These are phyloP conservation scores for Phymatotrichopsis omnivora DNA, from an alignment of 2,329 filamentous ascomycete species.

Conservation along the genomic window DNA sequence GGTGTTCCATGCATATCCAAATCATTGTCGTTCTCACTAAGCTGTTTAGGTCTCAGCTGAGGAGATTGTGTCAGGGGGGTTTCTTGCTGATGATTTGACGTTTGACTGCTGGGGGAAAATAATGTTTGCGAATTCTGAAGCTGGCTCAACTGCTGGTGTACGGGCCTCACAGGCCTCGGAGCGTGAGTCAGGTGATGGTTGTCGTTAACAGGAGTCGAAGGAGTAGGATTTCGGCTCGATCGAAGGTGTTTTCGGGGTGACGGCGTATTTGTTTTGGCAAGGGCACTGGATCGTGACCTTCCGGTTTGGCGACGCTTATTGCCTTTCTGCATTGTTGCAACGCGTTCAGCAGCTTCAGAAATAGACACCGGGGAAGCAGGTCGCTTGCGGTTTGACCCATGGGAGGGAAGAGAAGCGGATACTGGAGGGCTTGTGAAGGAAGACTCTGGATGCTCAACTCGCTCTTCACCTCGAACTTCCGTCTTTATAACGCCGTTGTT, in stretches of 20 bases:
- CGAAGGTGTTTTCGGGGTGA: slow-evolving; percentile 27
- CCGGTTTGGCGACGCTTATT: slow-evolving; percentile 40
- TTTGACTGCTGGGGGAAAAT: slow-evolving; percentile 11
- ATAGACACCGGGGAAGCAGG: slow-evolving; percentile 46
- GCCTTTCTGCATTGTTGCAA: slow-evolving; percentile 41
- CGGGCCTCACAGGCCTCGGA: slow-evolving; percentile 24
- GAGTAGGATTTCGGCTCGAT: slow-evolving; percentile 24
- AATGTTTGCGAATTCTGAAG: slow-evolving; percentile 26
- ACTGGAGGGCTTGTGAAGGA: slow-evolving; percentile 20
- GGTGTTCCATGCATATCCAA: slow-evolving; percentile 22
- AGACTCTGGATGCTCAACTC: slow-evolving; percentile 20
- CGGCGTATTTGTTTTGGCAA: slow-evolving; percentile 27
- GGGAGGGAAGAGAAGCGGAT: slow-evolving; percentile 25
- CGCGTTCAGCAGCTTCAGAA: slow-evolving; percentile 44
- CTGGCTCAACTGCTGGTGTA: slow-evolving; percentile 29
- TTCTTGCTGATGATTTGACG: slow-evolving; percentile 27
- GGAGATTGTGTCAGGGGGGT: slow-evolving; percentile 30
- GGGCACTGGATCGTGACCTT: slow-evolving; percentile 30
- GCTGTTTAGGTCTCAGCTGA: slow-evolving; percentile 22
- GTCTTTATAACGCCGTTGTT: slow-evolving; percentile 31
- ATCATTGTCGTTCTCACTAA: slow-evolving; percentile 24
- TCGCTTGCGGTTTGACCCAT: slow-evolving; percentile 35
- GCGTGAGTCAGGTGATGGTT: slow-evolving; percentile 24
- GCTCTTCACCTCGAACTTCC: slow-evolving; percentile 31
- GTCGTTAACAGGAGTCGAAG: slow-evolving; percentile 20